Evolutionary conservation across 805 yeast genomes (phyloP).

Genomic region (Wickerhamomyces sydowiorum): DNA sequence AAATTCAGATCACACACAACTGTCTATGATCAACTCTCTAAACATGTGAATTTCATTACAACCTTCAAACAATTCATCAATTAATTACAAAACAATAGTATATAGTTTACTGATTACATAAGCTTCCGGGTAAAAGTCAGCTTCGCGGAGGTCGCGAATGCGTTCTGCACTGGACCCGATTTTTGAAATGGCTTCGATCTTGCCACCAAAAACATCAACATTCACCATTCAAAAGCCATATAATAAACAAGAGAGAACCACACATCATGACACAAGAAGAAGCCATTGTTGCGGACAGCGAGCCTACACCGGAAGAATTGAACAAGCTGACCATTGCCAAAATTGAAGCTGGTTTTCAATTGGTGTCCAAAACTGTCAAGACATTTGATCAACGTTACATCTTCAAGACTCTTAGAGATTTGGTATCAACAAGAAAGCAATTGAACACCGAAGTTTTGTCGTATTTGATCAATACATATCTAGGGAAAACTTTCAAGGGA

Average conservation of each 20-base stretch:
- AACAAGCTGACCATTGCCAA: slow-evolving; percentile 26
- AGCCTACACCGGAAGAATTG: slow-evolving; percentile 23
- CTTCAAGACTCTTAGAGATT: slow-evolving; percentile 77
- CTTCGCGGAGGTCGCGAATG: too few relatives aligned
- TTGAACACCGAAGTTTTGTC: slow-evolving; percentile 51
- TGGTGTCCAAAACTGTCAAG: slow-evolving; percentile 50
- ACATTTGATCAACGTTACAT: slow-evolving; percentile 84
- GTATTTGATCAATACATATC: slow-evolving; percentile 53
- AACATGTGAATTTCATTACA: too few relatives aligned
- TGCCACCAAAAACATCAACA: slow-evolving; percentile 4
- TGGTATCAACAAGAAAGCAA: slow-evolving; percentile 67
- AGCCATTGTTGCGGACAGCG: slow-evolving; percentile 20
- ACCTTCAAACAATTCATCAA: too few relatives aligned
- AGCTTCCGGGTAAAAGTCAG: too few relatives aligned
- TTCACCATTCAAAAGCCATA: not conserved
- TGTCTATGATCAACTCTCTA: too few relatives aligned
- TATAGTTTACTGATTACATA: too few relatives aligned
- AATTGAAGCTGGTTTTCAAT: slow-evolving; percentile 26
- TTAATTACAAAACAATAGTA: too few relatives aligned
- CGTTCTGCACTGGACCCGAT: not conserved
- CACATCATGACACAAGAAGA: slow-evolving; percentile 18
- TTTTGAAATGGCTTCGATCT: not conserved
- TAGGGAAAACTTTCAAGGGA: slow-evolving; percentile 36
- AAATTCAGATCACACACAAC: too few relatives aligned
- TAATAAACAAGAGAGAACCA: not conserved